Percentiles rank a stretch among this genome's conserved stretches.
Conservation (phyloP, 352 stramenopile genomes). For the Pythium brassicae region DNA sequence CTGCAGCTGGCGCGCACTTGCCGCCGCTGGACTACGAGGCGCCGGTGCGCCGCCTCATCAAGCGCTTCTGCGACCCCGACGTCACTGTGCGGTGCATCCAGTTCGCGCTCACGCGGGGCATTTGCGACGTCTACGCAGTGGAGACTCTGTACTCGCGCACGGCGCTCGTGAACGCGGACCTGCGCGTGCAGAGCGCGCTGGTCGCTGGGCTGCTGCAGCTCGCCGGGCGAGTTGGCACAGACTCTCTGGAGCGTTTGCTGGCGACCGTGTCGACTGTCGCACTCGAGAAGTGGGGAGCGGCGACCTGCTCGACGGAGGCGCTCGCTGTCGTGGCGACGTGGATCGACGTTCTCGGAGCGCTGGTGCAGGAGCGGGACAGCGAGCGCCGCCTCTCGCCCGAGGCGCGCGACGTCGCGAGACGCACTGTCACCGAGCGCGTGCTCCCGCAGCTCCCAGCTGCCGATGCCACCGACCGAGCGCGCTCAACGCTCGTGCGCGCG, state of each 20-base stretch:
- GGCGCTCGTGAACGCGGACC: neutral
- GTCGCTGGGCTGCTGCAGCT: constrained; percentile 1
- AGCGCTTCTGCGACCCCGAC: constrained; percentile 12
- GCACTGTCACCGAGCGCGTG: constrained; percentile 4
- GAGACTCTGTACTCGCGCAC: constrained; percentile 14
- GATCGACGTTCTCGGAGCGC: constrained; percentile 5
- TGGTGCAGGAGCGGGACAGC: neutral
- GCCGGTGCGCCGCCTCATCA: constrained; percentile 10
- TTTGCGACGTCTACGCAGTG: constrained; percentile 19
- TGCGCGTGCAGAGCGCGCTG: constrained; percentile 5
- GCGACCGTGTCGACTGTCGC: neutral
- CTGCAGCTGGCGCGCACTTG: constrained; percentile 2
- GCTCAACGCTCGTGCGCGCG: neutral
- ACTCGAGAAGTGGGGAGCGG: neutral
- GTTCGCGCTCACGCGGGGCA: constrained; percentile 23
- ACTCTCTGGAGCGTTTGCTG: constrained; percentile 3
- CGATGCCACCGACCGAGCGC: neutral
- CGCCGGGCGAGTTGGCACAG: constrained; percentile 2
- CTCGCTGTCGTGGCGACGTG: constrained; percentile 5
- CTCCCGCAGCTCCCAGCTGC: constrained; percentile 3
- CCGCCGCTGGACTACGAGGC: constrained; percentile 11
- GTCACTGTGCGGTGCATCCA: constrained; percentile 21
- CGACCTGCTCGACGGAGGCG: neutral
- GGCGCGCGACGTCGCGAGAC: constrained; percentile 7
- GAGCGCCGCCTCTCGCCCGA: constrained; percentile 1